Percentiles rank a stretch among this genome's conserved stretches.
Conservation (phyloP, 306 rosid genomes). For the Senna siamea region DNA sequence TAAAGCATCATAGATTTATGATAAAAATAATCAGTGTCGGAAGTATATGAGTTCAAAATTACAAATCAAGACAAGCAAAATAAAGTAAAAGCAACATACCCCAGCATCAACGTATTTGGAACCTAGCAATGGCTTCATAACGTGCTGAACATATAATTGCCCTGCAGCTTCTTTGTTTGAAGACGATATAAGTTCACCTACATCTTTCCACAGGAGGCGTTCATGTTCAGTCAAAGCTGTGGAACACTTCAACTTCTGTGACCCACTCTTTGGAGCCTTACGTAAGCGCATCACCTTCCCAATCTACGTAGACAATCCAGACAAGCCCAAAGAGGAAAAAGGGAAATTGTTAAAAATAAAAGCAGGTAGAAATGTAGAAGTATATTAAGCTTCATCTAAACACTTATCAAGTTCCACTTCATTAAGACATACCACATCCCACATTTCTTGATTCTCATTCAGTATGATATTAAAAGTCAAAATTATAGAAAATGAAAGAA, state of each 20-base stretch:
- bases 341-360: not conserved
- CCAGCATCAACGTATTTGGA: conserved; percentile 78
- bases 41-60: not conserved
- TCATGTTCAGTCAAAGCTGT: conserved; percentile 62
- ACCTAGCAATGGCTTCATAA: conserved; percentile 86
- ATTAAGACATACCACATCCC: not conserved
- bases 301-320: conserved; percentile 46
- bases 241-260: conserved; percentile 39
- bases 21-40: not conserved
- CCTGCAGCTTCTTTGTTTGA: conserved; percentile 58
- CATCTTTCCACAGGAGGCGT: conserved; percentile 69
- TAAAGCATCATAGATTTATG: not conserved
- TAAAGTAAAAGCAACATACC: conserved; percentile 46
- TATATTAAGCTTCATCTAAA: not conserved
- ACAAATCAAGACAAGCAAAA: not conserved
- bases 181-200: conserved; percentile 53
- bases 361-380: not conserved
- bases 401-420: not conserved
- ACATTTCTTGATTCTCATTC: not conserved
- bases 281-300: conserved; percentile 87
- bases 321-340: not conserved
- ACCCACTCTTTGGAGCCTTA: conserved; percentile 59
- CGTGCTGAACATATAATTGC: conserved; percentile 57
- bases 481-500: not conserved
- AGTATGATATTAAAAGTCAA: not conserved